phyloP scores from a whole-genome alignment of 1,284 basidiomycete species.

The Caloboletus inedulis region DNA sequence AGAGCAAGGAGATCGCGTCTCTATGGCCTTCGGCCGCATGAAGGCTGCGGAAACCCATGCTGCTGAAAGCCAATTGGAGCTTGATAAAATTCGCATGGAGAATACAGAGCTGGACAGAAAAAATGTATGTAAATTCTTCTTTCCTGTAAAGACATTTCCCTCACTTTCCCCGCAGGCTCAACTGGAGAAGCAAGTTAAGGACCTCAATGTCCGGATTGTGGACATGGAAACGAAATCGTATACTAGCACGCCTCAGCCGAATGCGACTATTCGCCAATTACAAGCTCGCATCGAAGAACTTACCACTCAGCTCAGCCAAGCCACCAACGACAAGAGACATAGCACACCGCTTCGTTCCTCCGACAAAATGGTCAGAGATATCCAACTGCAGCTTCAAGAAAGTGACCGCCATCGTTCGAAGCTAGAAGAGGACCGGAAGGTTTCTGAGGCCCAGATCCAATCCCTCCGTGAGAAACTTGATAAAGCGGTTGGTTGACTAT shows the following conservation, averaged over 20 bases:
- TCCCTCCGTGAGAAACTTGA: conserved; percentile 58
- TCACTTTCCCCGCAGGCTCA: conserved; percentile 51
- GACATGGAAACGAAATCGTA: conserved; percentile 80
- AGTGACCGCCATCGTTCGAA: conserved; percentile 56
- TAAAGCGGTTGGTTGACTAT: conserved; percentile 38
- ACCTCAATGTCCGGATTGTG: conserved; percentile 74
- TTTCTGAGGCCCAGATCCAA: conserved; percentile 55
- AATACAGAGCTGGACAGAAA: conserved; percentile 75
- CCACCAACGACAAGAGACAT: conserved; percentile 47
- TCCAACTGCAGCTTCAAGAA: conserved; percentile 54
- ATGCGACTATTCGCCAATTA: conserved; percentile 51
- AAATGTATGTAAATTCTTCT: conserved; percentile 53
- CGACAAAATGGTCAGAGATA: conserved; percentile 54
- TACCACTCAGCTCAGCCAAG: conserved; percentile 55
- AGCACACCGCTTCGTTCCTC: conserved; percentile 47
- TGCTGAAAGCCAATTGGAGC: conserved; percentile 70
- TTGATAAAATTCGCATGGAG: conserved; percentile 71
- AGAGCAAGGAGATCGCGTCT: conserved; percentile 71
- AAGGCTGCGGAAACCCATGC: conserved; percentile 77
- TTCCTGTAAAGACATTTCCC: neutral
- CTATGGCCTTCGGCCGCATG: conserved; percentile 72
- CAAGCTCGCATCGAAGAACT: conserved; percentile 73
- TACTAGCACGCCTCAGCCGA: conserved; percentile 57
- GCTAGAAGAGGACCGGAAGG: conserved; percentile 62
- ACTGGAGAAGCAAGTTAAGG: conserved; percentile 80